Base-by-base conservation (phyloP, 768 basidiomycete genomes). In the Boletus subcaerulescens region DNA sequence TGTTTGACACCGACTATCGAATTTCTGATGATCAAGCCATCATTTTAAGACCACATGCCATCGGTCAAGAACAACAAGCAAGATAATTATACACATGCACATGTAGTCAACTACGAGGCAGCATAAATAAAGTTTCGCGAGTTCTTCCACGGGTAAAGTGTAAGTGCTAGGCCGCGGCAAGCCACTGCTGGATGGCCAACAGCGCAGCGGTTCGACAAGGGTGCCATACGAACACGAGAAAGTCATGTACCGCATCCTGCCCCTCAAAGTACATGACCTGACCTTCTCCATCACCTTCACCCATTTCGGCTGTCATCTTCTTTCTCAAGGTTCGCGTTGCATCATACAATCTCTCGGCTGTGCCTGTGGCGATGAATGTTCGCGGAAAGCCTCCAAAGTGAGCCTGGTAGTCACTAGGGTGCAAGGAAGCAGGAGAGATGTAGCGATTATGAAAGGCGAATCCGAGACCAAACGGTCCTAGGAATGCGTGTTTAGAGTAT, bases 331-430 rank as follows among this genome's bases (percentile, higher is more conserved):
- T 77, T 31, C 66, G 59, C 38, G 80, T 78, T 42, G 75, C 73
- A 65, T 87, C 85, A n/a, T 76, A 70, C n/a, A 84, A 57, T 10
- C 80, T 65, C 64, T 87, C 85, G 4, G 79, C 80, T 6, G 78
- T 81, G 15, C 86, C 86, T 6, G 73, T 76, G 8, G 76, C 72
- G 42, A 88, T 77, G 65, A 84, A 85, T 0, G 84, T 85, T 20
- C 77, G 71, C 2, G 86, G 85, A 67, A 83, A 87, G 17, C 76
- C 78, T 36, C 67, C 74, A 67, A 87, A 88, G 50, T 71, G 62
- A 12, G 77, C 70, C 4, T 61, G 47, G 29, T 71, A 58, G 17
- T 53, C 49, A 9, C 63, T 60, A 1, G 75, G 71, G 43, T 76
- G 63, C 26, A 74, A 59, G 17, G 80, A 83, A 9, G 79, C 80